Evolutionary conservation across 495 filamentous ascomycete species (phyloP), one percentile per base, ranked within the genome.

Genomic region (Penicillium argentinense): DNA sequence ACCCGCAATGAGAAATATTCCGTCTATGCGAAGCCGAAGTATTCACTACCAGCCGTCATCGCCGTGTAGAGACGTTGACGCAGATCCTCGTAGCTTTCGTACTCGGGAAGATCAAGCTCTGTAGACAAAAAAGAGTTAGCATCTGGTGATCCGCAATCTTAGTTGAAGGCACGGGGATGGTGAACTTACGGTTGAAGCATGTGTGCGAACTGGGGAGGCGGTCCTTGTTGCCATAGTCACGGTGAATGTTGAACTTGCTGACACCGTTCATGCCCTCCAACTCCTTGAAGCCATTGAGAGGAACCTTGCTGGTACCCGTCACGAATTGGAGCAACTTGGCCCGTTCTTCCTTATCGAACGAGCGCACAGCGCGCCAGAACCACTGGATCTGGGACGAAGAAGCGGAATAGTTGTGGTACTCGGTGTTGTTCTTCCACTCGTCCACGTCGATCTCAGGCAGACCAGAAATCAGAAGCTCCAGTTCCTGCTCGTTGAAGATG

Each of bases 241-340:
- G 87, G 64, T 99, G 93, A 56, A 99, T 97, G 68, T 96, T 99
- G 84, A 99, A 99, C 51, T 86, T 82, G 67, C 86, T 95, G 71
- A 99, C 86, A 33, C 93, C 93, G 64, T 99, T 97, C 93, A 99
- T 99, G 51, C 93, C 93, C 70, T 99, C 93, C 17, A 99, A 82
- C 67, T 99, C 92, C 71, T 93, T 96, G 79, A 99, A 99, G 19
- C 93, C 93, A 57, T 99, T 99, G 34, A 99, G 84, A 32, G 93
- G 93, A 18, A 99, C 93, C 74, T 99, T 99, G 70, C 88, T 93
- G 9, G 93, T 99, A 56, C 93, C 93, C 0, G 93, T 99, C 50
- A 97, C 93, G 67, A 99, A 99, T 62, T 99, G 93, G 5, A 99
- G 80, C 29, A 99, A 80, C 65, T 97, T 97, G 49, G 93, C 93